Evolutionary conservation across 2,329 filamentous ascomycete genomes (phyloP), one percentile per base, ranked within the genome.

Genomic region (Ceratocystis ficicola): DNA sequence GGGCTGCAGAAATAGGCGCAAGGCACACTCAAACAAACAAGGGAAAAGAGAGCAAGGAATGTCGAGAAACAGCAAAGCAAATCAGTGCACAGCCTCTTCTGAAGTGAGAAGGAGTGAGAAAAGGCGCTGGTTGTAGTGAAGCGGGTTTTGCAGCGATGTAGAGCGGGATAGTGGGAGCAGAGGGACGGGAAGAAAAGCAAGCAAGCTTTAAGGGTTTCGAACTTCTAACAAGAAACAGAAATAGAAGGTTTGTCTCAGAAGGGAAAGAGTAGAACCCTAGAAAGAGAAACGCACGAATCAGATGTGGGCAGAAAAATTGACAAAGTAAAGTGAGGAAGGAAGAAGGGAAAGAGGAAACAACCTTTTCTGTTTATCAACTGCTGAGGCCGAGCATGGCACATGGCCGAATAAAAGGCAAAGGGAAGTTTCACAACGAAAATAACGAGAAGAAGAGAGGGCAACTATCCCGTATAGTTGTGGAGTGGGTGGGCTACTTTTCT

Each of bases 221-320:
- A 1, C 28, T 30, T 59, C 55, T 30, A 57, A 32, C n/a, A 59
- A 30, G 28, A 59, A 59, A 32, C 6, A 32, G 55, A 59, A 59
- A n/a, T 59, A 28, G 50, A 55, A 20, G 50, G 20, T 55, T 4
- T 25, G 48, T 52, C 55, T 59, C 55, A n/a, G 55, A 30, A 59
- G 6, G 55, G 25, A 59, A 32, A 36, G 28, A 20, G n/a, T 12
- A 12, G 46, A 59, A 59, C 55, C 55, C 55, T 59, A 30, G 28
- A 10, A 32, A 30, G 22, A 17, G 55, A 59, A 59, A 36, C 55
- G 55, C 55, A 59, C 55, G 15, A 59, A 59, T 59, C 28, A 59
- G 25, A 30, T 7, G 20, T 10, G 2, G 5, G 25, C 20, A 52
- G 25, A 28, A 52, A 25, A n/a, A n/a, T 17, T 20, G 55, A 25